Evolutionary conservation across 139 green algal genomes (phyloP).

Genomic region (Coccomyxa sp.): DNA sequence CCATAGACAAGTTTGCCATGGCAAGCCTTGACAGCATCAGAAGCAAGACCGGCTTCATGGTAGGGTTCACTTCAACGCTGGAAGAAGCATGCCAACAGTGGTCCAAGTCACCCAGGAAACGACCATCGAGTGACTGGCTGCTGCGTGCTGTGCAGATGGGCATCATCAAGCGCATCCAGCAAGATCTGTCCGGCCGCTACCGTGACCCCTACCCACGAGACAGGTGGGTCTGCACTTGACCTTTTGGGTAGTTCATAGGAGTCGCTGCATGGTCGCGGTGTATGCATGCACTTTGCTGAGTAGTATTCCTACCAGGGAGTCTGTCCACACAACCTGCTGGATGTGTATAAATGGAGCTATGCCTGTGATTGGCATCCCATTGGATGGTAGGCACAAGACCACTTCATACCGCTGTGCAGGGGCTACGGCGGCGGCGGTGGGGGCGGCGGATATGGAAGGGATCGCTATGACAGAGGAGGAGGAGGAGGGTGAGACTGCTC

Average conservation of each 20-base stretch:
- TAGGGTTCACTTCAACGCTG: neutral
- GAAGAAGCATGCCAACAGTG: neutral
- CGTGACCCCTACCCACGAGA: neutral
- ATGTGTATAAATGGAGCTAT: no score
- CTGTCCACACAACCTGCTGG: no score
- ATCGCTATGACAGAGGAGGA: slow-evolving; percentile 14
- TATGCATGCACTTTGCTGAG: no score
- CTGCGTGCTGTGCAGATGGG: slow-evolving; percentile 28
- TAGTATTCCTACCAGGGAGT: no score
- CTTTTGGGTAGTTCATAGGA: no score
- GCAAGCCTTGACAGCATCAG: slow-evolving; percentile 36
- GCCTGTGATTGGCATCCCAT: no score
- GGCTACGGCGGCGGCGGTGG: slow-evolving; percentile 18
- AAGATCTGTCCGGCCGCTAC: slow-evolving; percentile 13
- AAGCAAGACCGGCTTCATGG: slow-evolving; percentile 53
- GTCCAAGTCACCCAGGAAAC: no score
- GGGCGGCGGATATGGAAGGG: slow-evolving; percentile 18
- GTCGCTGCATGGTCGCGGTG: no score
- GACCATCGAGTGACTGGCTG: no score
- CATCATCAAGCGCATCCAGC: slow-evolving; percentile 52
- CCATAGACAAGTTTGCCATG: slow-evolving; percentile 32
- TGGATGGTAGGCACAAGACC: neutral
- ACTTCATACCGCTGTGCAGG: neutral
- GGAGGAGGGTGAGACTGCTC: no score
- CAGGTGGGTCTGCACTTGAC: no score